phyloP scores from a whole-genome alignment of 2,329 filamentous ascomycete genomes.

The Aspergillus jensenii region DNA sequence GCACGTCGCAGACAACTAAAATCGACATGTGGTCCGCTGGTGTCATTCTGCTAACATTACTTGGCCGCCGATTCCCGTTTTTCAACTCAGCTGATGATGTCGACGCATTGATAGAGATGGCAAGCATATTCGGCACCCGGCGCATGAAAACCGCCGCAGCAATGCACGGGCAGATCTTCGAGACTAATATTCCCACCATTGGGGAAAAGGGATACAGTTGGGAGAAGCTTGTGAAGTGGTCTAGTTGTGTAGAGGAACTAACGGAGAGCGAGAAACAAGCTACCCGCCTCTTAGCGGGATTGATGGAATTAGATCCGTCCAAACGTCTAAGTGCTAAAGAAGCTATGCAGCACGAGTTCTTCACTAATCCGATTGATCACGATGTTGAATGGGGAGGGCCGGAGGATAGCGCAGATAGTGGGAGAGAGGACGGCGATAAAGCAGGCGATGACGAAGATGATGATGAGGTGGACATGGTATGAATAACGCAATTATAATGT shows the following conservation, averaged over 20 bases:
- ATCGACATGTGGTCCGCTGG: conserved; percentile 98
- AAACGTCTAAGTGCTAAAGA: conserved; percentile 45
- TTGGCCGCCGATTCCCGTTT: conserved; percentile 91
- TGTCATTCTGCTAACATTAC: conserved; percentile 93
- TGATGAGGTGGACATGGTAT: conserved; percentile 41
- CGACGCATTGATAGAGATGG: conserved; percentile 95
- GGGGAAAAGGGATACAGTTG: conserved; percentile 80
- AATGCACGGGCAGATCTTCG: conserved; percentile 86
- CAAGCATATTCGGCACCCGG: conserved; percentile 84
- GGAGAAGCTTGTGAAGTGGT: conserved; percentile 95
- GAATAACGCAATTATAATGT: conserved; percentile 16
- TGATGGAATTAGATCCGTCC: conserved; percentile 46
- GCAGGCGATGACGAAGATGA: conserved; percentile 37
- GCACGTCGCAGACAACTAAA: conserved; percentile 87
- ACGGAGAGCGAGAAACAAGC: conserved; percentile 48
- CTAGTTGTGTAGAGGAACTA: conserved; percentile 71
- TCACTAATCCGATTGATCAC: conserved; percentile 41
- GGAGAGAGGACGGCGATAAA: conserved; percentile 32
- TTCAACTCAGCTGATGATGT: conserved; percentile 99
- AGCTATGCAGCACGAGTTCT: conserved; percentile 47
- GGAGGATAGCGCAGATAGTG: conserved; percentile 36
- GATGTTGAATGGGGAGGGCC: conserved; percentile 43
- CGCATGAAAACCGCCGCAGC: conserved; percentile 81
- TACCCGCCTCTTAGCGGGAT: conserved; percentile 40
- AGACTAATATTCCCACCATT: conserved; percentile 89